Evolutionary conservation across 495 filamentous ascomycete genomes (phyloP).

Genomic region (Annulohypoxylon bovei): DNA sequence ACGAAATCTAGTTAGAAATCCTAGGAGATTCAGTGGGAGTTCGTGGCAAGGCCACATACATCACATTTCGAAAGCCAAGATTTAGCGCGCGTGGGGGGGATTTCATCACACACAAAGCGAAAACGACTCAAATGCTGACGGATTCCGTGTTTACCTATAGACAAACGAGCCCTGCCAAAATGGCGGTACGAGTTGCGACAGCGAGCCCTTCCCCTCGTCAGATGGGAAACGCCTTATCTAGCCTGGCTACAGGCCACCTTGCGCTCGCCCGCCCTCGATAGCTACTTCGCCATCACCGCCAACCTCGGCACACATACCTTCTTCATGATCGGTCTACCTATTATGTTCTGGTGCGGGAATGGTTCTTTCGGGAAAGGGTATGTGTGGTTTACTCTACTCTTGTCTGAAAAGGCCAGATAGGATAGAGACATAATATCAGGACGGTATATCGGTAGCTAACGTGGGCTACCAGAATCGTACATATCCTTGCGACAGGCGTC

Average conservation of each 20-base stretch:
- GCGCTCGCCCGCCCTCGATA: constrained; percentile 84
- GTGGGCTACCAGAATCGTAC: constrained; percentile 71
- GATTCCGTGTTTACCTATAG: constrained; percentile 56
- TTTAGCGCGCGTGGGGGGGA: not conserved
- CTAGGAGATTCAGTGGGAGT: not conserved
- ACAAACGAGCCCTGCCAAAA: constrained; percentile 81
- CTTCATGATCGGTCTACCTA: constrained; percentile 93
- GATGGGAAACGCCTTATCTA: constrained; percentile 95
- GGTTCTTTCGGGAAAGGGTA: constrained; percentile 84
- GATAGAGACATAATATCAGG: not conserved
- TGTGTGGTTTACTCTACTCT: constrained; percentile 41
- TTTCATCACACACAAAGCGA: constrained; percentile 3
- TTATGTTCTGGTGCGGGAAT: constrained; percentile 95
- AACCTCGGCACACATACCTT: constrained; percentile 98
- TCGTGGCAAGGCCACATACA: not conserved
- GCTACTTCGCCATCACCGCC: constrained; percentile 95
- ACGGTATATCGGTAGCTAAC: constrained; percentile 24
- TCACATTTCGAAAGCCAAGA: not conserved
- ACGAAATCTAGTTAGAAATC: not conserved
- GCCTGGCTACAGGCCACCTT: constrained; percentile 81
- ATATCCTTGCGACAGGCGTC: constrained; percentile 87
- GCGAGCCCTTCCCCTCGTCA: constrained; percentile 81
- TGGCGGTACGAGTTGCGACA: constrained; percentile 92
- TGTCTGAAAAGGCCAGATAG: not conserved
- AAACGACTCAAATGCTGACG: constrained; percentile 1